Evolutionary conservation across 257 asterid species (phyloP), one percentile per base, ranked within the genome.

Genomic region (Cruciata laevipes): DNA sequence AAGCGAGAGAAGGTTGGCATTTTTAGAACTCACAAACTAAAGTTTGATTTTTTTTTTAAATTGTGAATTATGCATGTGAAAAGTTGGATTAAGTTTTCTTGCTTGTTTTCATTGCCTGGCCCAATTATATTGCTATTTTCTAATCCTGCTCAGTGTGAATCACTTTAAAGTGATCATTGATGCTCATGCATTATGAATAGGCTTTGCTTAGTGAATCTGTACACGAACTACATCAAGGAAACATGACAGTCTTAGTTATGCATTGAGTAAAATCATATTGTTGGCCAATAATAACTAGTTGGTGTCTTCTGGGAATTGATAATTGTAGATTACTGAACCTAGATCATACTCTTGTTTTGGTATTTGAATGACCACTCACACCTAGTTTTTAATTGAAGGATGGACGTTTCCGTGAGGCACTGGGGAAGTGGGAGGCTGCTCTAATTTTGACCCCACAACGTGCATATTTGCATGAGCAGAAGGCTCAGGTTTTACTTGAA

Each of bases 401-500:
- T 66, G 95, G 96, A 69, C 82, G 77, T 66, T 89, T 77, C 70
- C 81, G 82, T 24, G 96, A 87, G 76, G 97, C 97, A 44, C 97
- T 91, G 63, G 95, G 90, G 44, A 91, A 89, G 78, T 91, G 98
- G 96, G 96, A 89, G 79, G 75, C 88, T 69, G 96, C 96, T 18
- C 78, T 89, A 68, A 81, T 77, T 33, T 78, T 91, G 79, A 74
- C 74, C 80, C 97, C 98, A 16, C 86, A 84, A 21, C 78, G 79
- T 68, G 95, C 97, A 60, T 69, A 81, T 77, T 75, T 91, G 74
- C 97, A 91, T 63, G 98, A 91, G 83, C 96, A 86, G 67, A 91
- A 91, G 68, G 89, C 98, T 82, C 97, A 91, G 74, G 81, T 91
- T 74, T 79, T 89, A 67, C 96, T 91, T 58, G 98, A 91, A 76